A percentile compares a stretch with the other conserved stretches of the same genome.
phyloP scores from a whole-genome alignment of 2,329 filamentous ascomycete genomes.

The Sclerotinia borealis region DNA sequence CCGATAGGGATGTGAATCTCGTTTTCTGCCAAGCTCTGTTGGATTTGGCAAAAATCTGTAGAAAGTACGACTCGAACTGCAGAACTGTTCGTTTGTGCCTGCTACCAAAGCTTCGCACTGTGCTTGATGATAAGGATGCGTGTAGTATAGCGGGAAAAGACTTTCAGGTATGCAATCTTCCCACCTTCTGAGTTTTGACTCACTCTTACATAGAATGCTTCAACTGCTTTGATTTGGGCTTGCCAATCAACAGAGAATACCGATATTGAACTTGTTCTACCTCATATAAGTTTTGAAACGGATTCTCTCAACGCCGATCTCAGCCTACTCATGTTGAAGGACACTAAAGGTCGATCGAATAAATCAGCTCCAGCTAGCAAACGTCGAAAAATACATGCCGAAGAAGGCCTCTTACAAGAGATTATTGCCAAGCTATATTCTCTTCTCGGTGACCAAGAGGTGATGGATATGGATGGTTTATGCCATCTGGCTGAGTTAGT shows the following conservation, averaged over 20 bases:
- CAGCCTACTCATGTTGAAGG: constrained; percentile 17
- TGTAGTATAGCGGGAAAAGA: constrained; percentile 19
- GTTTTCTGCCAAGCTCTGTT: constrained; percentile 23
- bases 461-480: constrained; percentile 35
- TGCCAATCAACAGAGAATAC: constrained; percentile 14
- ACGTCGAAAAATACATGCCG: constrained; percentile 32
- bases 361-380: constrained; percentile 23
- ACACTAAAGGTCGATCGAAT: not conserved
- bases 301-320: constrained; percentile 25
- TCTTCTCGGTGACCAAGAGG: constrained; percentile 33
- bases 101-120: constrained; percentile 19
- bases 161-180: constrained; percentile 23
- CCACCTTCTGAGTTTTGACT: constrained; percentile 2
- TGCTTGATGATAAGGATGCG: constrained; percentile 12
- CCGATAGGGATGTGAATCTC: constrained; percentile 12
- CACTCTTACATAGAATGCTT: constrained; percentile 20
- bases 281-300: constrained; percentile 20
- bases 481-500: constrained; percentile 45
- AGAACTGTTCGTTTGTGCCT: constrained; percentile 22
- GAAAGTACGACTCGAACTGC: constrained; percentile 21
- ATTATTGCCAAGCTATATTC: constrained; percentile 32
- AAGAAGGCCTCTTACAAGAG: constrained; percentile 26
- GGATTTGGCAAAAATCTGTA: constrained; percentile 24
- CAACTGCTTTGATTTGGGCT: constrained; percentile 18
- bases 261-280: not conserved